Evolutionary conservation across 1,139 yeast species (phyloP).

Genomic region (Debaryomyces sp.): DNA sequence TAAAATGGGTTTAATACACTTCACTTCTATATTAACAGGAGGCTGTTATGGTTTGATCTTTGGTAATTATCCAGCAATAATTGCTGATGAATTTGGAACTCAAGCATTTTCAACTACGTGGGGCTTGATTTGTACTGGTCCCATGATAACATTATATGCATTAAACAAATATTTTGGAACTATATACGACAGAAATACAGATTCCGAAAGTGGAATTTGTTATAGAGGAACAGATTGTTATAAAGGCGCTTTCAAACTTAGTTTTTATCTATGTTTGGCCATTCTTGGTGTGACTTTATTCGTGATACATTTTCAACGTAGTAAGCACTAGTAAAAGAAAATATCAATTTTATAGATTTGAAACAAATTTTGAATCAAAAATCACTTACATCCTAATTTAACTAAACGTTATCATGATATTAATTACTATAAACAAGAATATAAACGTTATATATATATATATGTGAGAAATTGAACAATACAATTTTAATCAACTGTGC

Average conservation of each 20-base stretch:
- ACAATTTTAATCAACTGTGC: slow-evolving; percentile 41
- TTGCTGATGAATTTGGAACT: slow-evolving; percentile 49
- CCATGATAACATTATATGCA: slow-evolving; percentile 34
- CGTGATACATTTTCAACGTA: slow-evolving; percentile 26
- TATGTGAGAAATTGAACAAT: neutral
- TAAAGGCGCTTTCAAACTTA: slow-evolving; percentile 34
- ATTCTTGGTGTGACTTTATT: slow-evolving; percentile 24
- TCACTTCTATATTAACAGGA: slow-evolving; percentile 40
- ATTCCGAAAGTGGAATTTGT: slow-evolving; percentile 35
- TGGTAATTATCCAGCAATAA: slow-evolving; percentile 50
- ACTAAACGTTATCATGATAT: neutral
- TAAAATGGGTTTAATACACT: slow-evolving; percentile 27
- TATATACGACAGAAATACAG: slow-evolving; percentile 40
- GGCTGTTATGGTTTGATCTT: slow-evolving; percentile 43
- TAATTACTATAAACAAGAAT: slow-evolving; percentile 3
- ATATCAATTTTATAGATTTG: neutral
- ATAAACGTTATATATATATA: slow-evolving; percentile 3
- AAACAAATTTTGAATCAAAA: neutral
- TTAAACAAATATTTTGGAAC: slow-evolving; percentile 45
- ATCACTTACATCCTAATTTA: neutral
- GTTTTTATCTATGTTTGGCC: slow-evolving; percentile 28
- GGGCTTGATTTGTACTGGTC: slow-evolving; percentile 51
- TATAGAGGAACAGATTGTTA: slow-evolving; percentile 42
- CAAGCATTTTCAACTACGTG: slow-evolving; percentile 45
- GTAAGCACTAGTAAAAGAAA: neutral